Evolutionary conservation across 345 rosid species (phyloP), one percentile per base, ranked within the genome.

Genomic region (Streptanthus diversifolius): DNA sequence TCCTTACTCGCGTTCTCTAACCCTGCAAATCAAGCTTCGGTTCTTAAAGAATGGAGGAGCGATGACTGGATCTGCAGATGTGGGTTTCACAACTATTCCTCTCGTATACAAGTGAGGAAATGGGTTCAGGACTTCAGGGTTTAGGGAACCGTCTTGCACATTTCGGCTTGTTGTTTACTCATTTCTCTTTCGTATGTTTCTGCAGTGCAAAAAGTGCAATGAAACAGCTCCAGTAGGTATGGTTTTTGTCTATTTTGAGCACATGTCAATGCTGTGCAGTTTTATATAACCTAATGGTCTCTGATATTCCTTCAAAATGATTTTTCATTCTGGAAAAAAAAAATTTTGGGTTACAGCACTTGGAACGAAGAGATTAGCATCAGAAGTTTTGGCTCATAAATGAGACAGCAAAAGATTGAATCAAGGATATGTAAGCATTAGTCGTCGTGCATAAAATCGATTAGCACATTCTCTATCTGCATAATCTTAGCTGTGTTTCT

Each of bases 51-150:
- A 72, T 92, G 96, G 98, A 84, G 87, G 70, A 88, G 64, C 41
- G 96, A 95, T 13, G 92, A 92, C 79, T 86, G 98, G 98, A 81
- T 92, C 27, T 92, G 95, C 83, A 84, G 55, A 58, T 88, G 92
- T 70, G 96, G 52, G 52, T 47, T 47, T 47, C 52, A 47, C 24
- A 47, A 47, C 25, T 47, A 47, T 55, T 30, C 21, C 22, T 92
- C 92, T 14, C 92, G 87, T 64, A 72, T 78, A 3, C 88, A 88
- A 87, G 96, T 88, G 60, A 60, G 53, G 29, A 57, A 57, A 0
- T 19, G 29, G 3, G 10, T 15, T 30, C 33, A n/a, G n/a, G n/a
- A n/a, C n/a, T n/a, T n/a, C n/a, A 18, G 11, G 7, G 4, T 73
- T 64, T 21, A 66, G 7, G 32, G 3, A 66, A 37, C 21, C 8